Evolutionary conservation across 768 basidiomycete species (phyloP).

Genomic region (Amyloporia xantha): DNA sequence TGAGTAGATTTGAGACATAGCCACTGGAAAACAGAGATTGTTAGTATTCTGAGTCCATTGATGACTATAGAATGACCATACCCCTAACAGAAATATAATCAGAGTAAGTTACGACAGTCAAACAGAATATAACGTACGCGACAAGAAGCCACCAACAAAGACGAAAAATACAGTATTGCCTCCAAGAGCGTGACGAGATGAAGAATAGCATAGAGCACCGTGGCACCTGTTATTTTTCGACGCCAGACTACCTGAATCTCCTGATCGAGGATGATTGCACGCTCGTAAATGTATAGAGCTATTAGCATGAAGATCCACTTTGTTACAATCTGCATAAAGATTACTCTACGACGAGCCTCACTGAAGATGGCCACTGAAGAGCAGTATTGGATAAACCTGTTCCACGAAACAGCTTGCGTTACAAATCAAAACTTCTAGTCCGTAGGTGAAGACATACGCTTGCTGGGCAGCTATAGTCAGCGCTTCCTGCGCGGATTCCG

Average conservation of each 20-base stretch:
- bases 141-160: neutral
- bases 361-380: neutral
- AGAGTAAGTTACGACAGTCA: neutral
- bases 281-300: neutral
- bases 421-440: neutral
- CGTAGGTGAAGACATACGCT: neutral
- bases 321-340: neutral
- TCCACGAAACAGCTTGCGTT: neutral
- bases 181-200: neutral
- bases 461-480: neutral
- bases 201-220: neutral
- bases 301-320: too few relatives aligned
- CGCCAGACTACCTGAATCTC: neutral
- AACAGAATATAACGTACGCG: neutral
- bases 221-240: neutral
- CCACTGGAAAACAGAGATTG: neutral
- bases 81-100: neutral
- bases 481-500: neutral
- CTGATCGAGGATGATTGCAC: neutral
- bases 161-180: neutral
- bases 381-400: neutral
- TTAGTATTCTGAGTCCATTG: neutral
- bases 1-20: neutral
- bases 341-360: neutral
- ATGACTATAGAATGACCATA: neutral